Base-by-base conservation (phyloP, 345 rosid species). In the Ceriops decandra region DNA sequence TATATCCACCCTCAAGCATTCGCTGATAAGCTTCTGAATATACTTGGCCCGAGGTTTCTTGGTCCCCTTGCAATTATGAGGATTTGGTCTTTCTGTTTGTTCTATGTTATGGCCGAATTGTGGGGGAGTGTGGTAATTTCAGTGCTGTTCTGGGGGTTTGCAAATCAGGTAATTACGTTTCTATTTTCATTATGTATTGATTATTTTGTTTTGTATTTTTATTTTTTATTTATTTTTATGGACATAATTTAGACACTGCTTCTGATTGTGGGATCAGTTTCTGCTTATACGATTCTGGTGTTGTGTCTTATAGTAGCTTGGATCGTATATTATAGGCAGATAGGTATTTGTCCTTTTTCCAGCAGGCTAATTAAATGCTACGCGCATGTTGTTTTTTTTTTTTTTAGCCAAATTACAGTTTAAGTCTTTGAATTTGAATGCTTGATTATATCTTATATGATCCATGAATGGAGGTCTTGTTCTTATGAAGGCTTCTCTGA, bases 81-180 rank as follows among this genome's bases (percentile, higher is more conserved):
- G 88, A 93, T 89, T 79, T 93, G 98, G 98, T 85, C 86, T 61
- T 93, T 91, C 83, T 91, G 97, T 80, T 81, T 93, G 86, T 93
- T 93, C 76, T 93, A 93, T 83, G 98, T 93, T 70, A 93, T 93
- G 98, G 98, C 97, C 78, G 98, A 93, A 78, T 87, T 91, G 79
- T 93, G 98, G 97, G 98, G 98, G 26, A 93, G 98, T 38, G 98
- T 93, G 36, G 98, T 93, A 49, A 66, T 93, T 70, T 93, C 98
- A 26, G 98, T 93, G 77, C 89, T 93, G 35, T 93, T 93, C 67
- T 93, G 98, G 98, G 98, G 98, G 10, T 87, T 91, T 62, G 98
- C 98, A 35, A 93, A 93, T 86, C 98, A 93, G 97, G 98, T 91
- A 68, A 77, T 54, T 66, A 60, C 38, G 38, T 33, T 53, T 58